phyloP scores from a whole-genome alignment of 768 basidiomycete species.

The Leccinellum luteum region DNA sequence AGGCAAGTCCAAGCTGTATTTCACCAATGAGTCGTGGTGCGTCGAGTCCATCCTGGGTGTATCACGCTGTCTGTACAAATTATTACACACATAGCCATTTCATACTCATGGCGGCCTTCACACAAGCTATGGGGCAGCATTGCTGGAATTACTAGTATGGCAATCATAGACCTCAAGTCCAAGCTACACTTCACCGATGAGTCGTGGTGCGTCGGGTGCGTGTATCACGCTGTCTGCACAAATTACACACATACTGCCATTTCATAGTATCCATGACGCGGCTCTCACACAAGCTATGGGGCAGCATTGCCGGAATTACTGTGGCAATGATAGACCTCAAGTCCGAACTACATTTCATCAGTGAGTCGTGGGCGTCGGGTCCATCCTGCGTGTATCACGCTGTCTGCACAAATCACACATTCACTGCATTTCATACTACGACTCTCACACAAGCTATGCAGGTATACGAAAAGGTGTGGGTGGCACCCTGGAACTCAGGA shows the following conservation, averaged over 20 bases:
- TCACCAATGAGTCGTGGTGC: constrained; percentile 47
- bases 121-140: not conserved
- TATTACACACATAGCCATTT: not conserved
- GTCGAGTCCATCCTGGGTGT: constrained; percentile 11
- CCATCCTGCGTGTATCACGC: constrained; percentile 5
- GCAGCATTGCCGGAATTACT: too few species aligned
- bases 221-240: constrained; percentile 6
- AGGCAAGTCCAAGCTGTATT: constrained; percentile 16
- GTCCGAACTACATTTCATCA: constrained; percentile 30
- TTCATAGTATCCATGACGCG: not conserved
- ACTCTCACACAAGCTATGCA: constrained; percentile 21
- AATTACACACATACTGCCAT: not conserved
- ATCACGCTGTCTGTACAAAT: constrained; percentile 4
- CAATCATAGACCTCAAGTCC: not conserved
- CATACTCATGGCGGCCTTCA: constrained; percentile 17
- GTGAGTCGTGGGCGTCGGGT: constrained; percentile 41
- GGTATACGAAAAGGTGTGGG: constrained; percentile 1
- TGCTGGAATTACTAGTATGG: too few species aligned
- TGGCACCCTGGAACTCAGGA: not conserved
- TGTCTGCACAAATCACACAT: not conserved
- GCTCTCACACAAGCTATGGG: constrained; percentile 21
- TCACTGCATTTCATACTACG: not conserved
- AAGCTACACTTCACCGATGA: constrained; percentile 38
- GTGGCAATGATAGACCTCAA: not conserved
- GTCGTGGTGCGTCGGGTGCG: constrained; percentile 37